These are phyloP conservation scores for Neotropicomus parvogracilis DNA, from an alignment of 1,284 basidiomycete genomes.

Conservation along the genomic window DNA sequence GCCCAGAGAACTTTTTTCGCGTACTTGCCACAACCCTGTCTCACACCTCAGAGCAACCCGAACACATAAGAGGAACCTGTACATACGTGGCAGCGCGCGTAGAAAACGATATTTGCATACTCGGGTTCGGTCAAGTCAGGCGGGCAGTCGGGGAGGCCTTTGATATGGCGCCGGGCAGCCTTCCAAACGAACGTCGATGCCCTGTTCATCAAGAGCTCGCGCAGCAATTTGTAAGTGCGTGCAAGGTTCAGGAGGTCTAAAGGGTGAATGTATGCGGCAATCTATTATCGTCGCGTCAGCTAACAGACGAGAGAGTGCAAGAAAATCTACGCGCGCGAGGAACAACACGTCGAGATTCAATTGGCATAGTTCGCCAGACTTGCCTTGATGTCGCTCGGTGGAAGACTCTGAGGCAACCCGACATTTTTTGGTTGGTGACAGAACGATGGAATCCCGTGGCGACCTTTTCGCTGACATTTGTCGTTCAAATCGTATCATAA, in stretches of 20 bases:
- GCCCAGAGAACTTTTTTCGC: background rate
- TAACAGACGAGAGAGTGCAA: background rate
- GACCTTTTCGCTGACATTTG: background rate
- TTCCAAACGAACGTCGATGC: constrained; percentile 1
- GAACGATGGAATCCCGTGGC: too few species aligned
- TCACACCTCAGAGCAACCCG: background rate
- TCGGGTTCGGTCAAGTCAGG: constrained; percentile 32
- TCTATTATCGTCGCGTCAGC: background rate
- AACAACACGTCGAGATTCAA: constrained; percentile 22
- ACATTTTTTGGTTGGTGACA: background rate
- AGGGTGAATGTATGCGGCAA: constrained; percentile 2
- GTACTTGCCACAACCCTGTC: background rate
- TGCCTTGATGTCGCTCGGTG: constrained; percentile 9
- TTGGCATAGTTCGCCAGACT: constrained; percentile 11
- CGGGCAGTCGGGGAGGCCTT: constrained; percentile 20
- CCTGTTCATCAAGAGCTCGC: constrained; percentile 3
- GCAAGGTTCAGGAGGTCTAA: constrained; percentile 4
- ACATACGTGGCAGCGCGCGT: constrained; percentile 15
- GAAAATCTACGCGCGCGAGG: background rate
- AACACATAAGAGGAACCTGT: background rate
- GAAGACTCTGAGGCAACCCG: background rate
- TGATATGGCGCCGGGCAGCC: constrained; percentile 1
- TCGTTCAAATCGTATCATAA: too few species aligned
- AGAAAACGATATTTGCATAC: constrained; percentile 28
- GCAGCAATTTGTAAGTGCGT: constrained; percentile 5